phyloP scores from a whole-genome alignment of 176 grass and related monocot species.

The Rhipidocladum racemiflorum region DNA sequence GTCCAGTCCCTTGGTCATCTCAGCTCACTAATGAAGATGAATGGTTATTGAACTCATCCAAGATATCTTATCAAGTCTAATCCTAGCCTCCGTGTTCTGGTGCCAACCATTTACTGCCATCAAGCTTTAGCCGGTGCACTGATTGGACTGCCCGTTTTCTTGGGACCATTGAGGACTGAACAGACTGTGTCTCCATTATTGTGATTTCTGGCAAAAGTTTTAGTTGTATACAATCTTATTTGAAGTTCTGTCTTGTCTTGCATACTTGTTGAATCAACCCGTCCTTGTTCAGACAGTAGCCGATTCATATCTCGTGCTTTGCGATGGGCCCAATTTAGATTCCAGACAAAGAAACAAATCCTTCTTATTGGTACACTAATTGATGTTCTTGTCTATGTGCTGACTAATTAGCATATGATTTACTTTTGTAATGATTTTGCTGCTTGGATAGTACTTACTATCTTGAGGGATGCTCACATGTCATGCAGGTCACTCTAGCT shows the following conservation, averaged over 20 bases:
- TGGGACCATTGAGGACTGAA: conserved; percentile 44
- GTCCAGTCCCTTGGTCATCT: conserved; percentile 17
- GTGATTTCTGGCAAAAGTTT: conserved; percentile 46
- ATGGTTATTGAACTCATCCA: conserved; percentile 12
- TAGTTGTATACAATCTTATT: conserved; percentile 41
- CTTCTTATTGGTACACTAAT: conserved; percentile 36
- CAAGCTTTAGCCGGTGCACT: conserved; percentile 29
- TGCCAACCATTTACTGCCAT: conserved; percentile 37
- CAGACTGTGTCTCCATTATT: conserved; percentile 55
- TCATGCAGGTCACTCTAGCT: conserved; percentile 19
- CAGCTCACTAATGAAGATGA: conserved; percentile 7
- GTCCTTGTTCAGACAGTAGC: conserved; percentile 17
- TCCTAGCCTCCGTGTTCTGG: conserved; percentile 29
- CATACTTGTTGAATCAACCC: conserved; percentile 25
- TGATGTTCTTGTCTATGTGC: conserved; percentile 22
- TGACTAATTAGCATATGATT: conserved; percentile 25
- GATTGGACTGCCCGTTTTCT: conserved; percentile 36
- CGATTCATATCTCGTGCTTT: conserved; percentile 27
- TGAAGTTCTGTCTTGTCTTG: conserved; percentile 38
- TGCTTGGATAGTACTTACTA: conserved; percentile 9
- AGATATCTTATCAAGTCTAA: conserved; percentile 32
- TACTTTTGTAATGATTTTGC: conserved; percentile 20
- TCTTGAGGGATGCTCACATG: conserved; percentile 28
- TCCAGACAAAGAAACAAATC: conserved; percentile 23
- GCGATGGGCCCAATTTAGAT: conserved; percentile 31